Base-by-base conservation (phyloP, 1,284 basidiomycete genomes). In the Trichosporon faecale region DNA sequence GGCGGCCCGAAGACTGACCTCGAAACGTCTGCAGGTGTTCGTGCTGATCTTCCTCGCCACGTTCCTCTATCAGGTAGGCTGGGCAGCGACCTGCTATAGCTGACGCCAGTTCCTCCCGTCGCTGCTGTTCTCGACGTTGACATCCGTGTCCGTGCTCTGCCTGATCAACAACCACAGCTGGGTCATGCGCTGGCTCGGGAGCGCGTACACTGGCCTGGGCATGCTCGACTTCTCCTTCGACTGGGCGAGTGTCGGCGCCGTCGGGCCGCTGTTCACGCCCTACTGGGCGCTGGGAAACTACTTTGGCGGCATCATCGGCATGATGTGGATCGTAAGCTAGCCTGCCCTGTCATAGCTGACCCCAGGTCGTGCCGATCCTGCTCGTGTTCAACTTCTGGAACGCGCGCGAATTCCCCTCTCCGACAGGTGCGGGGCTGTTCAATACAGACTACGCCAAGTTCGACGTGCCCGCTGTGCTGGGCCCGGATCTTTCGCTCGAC, bases 161-260 rank as follows among this genome's bases (percentile, higher is more conserved):
- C 75, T 86, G 40, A 70, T 85, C 46, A 78, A 85, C 73, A 85
- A 85, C 70, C 68, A 77, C 64, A 82, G 76, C 55, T 84, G 79
- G 72, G 81, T 81, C 68, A 77, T 86, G 68, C 76, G 84, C 14
- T 83, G 82, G 0, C 78, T 87, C 16, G 84, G 85, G 35, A 84
- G 82, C n/a, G 86, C 85, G 11, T 86, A 86, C 72, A 76, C 80
- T 4, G 86, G 86, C 1, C 79, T 86, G n/a, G 86, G 86, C 6
- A 80, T 86, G 65, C 75, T 84, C 49, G 84, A 86, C 73, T 80
- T 86, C 68, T 80, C 78, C 64, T 85, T 87, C 44, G 86, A 87
- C 72, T 87, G 86, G 86, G 84, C 83, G 46, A 84, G 83, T 27
- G 79, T 86, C 3, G 85, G 85, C 1, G 77, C 75, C 40, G 79